phyloP scores from a whole-genome alignment of 441 rosid genomes.

The Kokia cookei region DNA sequence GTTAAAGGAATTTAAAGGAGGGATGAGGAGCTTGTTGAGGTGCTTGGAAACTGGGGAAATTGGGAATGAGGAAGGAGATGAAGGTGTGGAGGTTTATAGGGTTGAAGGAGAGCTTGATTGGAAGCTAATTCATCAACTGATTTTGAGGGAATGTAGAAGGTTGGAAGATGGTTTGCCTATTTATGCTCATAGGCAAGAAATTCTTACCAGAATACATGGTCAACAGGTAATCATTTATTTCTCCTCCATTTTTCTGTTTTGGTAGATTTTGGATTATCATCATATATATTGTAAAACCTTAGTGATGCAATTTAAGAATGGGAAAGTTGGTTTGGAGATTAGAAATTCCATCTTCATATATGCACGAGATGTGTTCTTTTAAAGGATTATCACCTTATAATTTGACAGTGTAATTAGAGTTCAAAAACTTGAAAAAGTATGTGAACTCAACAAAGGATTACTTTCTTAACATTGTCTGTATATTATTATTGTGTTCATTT shows the following conservation, averaged over 20 bases:
- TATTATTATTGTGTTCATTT: background rate
- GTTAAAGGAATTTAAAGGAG: constrained; percentile 41
- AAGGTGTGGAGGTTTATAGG: constrained; percentile 22
- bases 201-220: constrained; percentile 37
- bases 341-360: background rate
- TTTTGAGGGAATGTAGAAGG: constrained; percentile 62
- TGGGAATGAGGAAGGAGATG: constrained; percentile 7
- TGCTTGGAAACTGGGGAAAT: constrained; percentile 20
- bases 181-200: constrained; percentile 37
- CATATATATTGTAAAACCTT: background rate
- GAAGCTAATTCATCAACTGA: constrained; percentile 37
- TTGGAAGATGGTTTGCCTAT: constrained; percentile 67
- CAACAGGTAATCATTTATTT: constrained; percentile 35
- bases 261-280: background rate
- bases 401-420: background rate
- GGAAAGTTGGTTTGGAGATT: background rate
- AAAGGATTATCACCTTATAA: background rate
- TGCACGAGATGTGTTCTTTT: background rate
- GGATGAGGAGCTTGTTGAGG: constrained; percentile 38
- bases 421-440: background rate
- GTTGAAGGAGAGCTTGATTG: constrained; percentile 33
- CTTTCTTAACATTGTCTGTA: background rate
- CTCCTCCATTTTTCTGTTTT: background rate
- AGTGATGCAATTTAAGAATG: background rate
- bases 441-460: background rate